A percentile compares a stretch with the other conserved stretches of the same genome.
These are phyloP conservation scores for Fusarium musae DNA, from an alignment of 2,329 filamentous ascomycete genomes.

Conservation along the genomic window DNA sequence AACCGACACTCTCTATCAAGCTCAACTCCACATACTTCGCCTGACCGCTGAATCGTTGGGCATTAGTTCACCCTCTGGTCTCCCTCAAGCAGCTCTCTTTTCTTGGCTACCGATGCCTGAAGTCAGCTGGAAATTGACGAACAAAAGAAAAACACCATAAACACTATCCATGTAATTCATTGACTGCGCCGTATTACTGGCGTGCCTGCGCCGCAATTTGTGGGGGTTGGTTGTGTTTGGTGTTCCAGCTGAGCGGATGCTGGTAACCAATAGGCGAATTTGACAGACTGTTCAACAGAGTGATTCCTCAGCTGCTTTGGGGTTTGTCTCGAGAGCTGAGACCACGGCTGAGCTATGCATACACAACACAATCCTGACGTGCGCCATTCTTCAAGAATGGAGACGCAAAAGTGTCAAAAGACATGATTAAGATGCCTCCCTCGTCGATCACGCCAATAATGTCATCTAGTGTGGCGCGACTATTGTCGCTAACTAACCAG, in stretches of 20 bases:
- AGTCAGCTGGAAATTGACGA: constrained; percentile 5
- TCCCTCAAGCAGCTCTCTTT: not conserved
- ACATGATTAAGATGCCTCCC: constrained; percentile 16
- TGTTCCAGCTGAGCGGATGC: constrained; percentile 39
- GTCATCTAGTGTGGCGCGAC: constrained; percentile 15
- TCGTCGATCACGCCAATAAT: constrained; percentile 8
- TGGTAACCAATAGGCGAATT: constrained; percentile 40
- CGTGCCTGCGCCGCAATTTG: constrained; percentile 16
- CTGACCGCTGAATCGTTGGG: constrained; percentile 21
- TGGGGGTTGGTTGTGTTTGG: constrained; percentile 18
- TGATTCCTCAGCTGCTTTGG: constrained; percentile 5
- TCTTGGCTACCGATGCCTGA: constrained; percentile 3
- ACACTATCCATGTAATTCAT: constrained; percentile 15
- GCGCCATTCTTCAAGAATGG: not conserved
- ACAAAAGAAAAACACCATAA: constrained; percentile 29
- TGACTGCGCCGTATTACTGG: constrained; percentile 17
- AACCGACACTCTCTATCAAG: constrained; percentile 16
- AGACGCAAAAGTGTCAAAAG: not conserved
- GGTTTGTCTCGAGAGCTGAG: not conserved
- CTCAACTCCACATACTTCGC: constrained; percentile 20
- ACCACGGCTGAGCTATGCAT: not conserved
- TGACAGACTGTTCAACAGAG: constrained; percentile 1
- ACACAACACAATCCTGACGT: not conserved
- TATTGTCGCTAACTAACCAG: constrained; percentile 18
- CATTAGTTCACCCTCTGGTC: constrained; percentile 1